Base-by-base conservation (phyloP, 2,329 filamentous ascomycete genomes). In the Talaromyces sp. region DNA sequence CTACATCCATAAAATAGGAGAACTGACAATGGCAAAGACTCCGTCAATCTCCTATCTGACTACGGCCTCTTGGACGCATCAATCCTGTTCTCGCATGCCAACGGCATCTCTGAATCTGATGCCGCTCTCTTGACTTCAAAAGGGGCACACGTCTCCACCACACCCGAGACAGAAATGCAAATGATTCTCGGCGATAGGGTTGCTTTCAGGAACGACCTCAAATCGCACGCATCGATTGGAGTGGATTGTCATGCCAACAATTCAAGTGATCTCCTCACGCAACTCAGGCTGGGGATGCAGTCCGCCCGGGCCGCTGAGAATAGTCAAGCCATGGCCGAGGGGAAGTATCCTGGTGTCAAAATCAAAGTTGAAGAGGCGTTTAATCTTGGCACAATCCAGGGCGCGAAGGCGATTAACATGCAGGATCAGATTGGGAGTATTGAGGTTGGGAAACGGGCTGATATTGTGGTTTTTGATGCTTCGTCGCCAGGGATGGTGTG, bases 401-500 rank as follows among this genome's bases (percentile, higher is more conserved):
- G 74, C 5, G 74, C 74, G 1, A 68, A 67, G 5, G 70, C 72
- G 1, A 69, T 75, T 13, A 61, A 64, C 7, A 69, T 74, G 69
- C 72, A 70, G 33, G 69, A 72, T 19, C 39, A 68, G 2, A 47
- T 76, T 33, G 74, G 74, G 1, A 70, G 68, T 14, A 65, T 76
- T 16, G 66, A 67, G 7, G 71, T 69, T 3, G 73, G 73, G 0
- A 76, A 76, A 63, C 19, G 67, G 27, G 74, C 71, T 9, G 74
- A 76, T 66, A 33, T 76, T 6, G 68, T 75, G 1, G 66, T 76
- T 5, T 75, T 75, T 52, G 70, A 76, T 50, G 69, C 65, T 13
- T 60, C 56, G 1, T 71, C 66, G 22, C 73, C 73, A 2, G 68
- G 66, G 1, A 70, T 75, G 73, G 50, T 71, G 10, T 73, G 71